These are phyloP conservation scores for Metschnikowia orientalis DNA, from an alignment of 805 yeast genomes.

Conservation along the genomic window DNA sequence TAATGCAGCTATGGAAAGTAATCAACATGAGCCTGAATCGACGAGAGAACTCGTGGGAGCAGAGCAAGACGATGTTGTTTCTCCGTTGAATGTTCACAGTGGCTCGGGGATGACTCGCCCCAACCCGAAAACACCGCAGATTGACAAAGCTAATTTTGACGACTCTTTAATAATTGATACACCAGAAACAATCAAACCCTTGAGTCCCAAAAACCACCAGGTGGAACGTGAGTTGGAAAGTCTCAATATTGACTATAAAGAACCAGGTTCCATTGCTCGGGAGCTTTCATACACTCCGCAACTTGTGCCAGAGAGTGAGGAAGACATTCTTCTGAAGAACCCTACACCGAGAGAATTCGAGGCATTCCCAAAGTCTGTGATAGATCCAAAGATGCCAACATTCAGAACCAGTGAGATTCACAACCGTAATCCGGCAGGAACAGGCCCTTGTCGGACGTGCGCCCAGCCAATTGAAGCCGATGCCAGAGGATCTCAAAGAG, in stretches of 20 bases:
- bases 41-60: constrained; percentile 3
- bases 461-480: constrained; percentile 42
- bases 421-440: constrained; percentile 47
- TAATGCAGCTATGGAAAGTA: constrained; percentile 1
- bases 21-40: constrained; percentile 3
- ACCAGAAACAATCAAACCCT: constrained; percentile 26
- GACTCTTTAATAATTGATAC: constrained; percentile 8
- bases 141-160: constrained; percentile 4
- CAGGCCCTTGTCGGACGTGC: constrained; percentile 83
- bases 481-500: constrained; percentile 41
- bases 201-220: constrained; percentile 32
- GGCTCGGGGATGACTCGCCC: too few relatives aligned
- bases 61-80: background rate
- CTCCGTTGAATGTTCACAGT: too few relatives aligned
- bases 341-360: constrained; percentile 16
- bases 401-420: constrained; percentile 12
- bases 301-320: constrained; percentile 6
- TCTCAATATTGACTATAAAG: constrained; percentile 21
- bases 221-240: constrained; percentile 31
- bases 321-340: constrained; percentile 14
- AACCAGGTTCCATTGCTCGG: constrained; percentile 1
- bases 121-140: constrained; percentile 11
- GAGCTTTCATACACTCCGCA: background rate
- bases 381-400: constrained; percentile 11
- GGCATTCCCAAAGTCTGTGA: constrained; percentile 18